phyloP scores from a whole-genome alignment of 768 basidiomycete species.

The Candolleomyces aberdarensis region DNA sequence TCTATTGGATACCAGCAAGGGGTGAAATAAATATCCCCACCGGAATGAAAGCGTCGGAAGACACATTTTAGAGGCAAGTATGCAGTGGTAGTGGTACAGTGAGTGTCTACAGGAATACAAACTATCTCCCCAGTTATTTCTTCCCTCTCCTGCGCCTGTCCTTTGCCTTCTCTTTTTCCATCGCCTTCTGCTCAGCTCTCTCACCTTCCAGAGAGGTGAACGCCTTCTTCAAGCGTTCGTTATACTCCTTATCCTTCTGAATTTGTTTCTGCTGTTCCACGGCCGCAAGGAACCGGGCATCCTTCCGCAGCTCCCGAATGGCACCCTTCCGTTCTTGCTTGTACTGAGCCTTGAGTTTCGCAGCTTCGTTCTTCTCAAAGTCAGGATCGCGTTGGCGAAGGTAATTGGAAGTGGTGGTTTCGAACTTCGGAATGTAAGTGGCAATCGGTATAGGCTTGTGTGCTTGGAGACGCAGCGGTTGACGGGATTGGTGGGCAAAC shows the following conservation, averaged over 20 bases:
- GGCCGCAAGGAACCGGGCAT: slow-evolving; percentile 86
- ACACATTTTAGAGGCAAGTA: no score
- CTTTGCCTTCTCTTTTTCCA: slow-evolving; percentile 78
- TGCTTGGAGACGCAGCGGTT: slow-evolving; percentile 79
- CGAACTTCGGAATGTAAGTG: slow-evolving; percentile 92
- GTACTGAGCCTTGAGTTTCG: slow-evolving; percentile 84
- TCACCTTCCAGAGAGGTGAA: slow-evolving; percentile 78
- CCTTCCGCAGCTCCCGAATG: slow-evolving; percentile 93
- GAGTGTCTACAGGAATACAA: no score
- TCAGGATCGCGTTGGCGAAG: slow-evolving; percentile 86
- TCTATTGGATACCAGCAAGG: no score
- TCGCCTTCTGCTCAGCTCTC: slow-evolving; percentile 91
- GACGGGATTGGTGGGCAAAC: slow-evolving; percentile 69
- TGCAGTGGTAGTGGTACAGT: no score
- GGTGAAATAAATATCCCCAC: no score
- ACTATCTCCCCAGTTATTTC: slow-evolving; percentile 53
- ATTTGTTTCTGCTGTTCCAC: slow-evolving; percentile 82
- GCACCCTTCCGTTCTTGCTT: slow-evolving; percentile 98
- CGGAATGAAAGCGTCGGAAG: no score
- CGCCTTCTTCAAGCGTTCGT: slow-evolving; percentile 79
- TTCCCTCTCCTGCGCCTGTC: slow-evolving; percentile 77
- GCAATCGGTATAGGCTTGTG: slow-evolving; percentile 97
- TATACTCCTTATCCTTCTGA: slow-evolving; percentile 83
- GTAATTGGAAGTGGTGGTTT: slow-evolving; percentile 68
- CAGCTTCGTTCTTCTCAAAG: slow-evolving; percentile 80